phyloP scores from a whole-genome alignment of 331 rosid genomes.

The Acacia concinna region DNA sequence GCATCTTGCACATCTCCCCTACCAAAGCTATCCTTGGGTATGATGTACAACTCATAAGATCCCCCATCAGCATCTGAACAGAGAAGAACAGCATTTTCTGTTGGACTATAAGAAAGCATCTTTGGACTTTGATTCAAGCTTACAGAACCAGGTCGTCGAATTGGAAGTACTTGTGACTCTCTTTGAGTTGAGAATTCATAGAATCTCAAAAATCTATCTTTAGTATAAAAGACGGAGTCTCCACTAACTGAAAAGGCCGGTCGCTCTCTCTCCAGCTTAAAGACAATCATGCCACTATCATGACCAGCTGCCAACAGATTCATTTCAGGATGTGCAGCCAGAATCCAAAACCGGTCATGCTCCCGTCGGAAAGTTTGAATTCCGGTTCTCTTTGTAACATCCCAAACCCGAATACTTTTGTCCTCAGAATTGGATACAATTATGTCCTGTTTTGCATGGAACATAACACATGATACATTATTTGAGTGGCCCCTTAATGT shows the following conservation, averaged over 20 bases:
- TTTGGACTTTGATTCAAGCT: constrained; percentile 85
- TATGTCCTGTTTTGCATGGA: constrained; percentile 93
- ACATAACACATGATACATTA: constrained; percentile 96
- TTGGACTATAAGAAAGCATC: constrained; percentile 82
- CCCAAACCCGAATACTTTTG: constrained; percentile 98
- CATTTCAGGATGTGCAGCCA: constrained; percentile 96
- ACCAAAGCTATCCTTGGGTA: constrained; percentile 74
- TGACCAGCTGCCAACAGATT: constrained; percentile 97
- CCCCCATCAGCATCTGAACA: constrained; percentile 94
- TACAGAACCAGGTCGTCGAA: constrained; percentile 86
- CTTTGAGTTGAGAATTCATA: constrained; percentile 80
- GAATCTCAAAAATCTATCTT: constrained; percentile 82
- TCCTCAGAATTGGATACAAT: constrained; percentile 97
- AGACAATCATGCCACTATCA: constrained; percentile 98
- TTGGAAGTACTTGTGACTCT: constrained; percentile 81
- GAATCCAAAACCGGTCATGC: constrained; percentile 99
- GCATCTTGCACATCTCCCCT: constrained; percentile 89
- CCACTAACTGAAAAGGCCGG: constrained; percentile 93
- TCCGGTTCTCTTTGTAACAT: constrained; percentile 92
- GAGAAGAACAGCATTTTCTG: constrained; percentile 91
- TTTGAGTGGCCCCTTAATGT: constrained; percentile 98
- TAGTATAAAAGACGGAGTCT: constrained; percentile 68
- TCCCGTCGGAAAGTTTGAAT: constrained; percentile 95
- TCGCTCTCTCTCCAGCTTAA: constrained; percentile 93
- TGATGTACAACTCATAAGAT: constrained; percentile 75